Percentiles rank a stretch among this genome's conserved stretches.
Evolutionary conservation across 352 stramenopile genomes (phyloP).

Genomic region (Phytophthora citricola): DNA sequence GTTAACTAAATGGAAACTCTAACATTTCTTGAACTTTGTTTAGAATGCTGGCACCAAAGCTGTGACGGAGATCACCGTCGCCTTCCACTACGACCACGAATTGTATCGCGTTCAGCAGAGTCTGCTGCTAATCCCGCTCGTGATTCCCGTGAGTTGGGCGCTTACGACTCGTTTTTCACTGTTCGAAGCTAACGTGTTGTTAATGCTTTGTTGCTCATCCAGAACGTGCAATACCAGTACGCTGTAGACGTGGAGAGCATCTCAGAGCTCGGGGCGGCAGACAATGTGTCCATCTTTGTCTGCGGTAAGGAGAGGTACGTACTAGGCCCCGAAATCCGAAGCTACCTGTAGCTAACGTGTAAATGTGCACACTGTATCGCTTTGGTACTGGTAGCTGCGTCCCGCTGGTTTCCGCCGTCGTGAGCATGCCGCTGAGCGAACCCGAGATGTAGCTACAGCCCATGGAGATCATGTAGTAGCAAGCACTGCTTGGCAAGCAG

Average conservation of each 20-base stretch:
- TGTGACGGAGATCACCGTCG: slow-evolving; percentile 68
- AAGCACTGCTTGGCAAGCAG: no score
- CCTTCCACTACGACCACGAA: slow-evolving; percentile 82
- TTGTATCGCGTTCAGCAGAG: slow-evolving; percentile 77
- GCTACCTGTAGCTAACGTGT: slow-evolving; percentile 6
- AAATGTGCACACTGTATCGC: background rate
- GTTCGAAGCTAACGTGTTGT: slow-evolving; percentile 5
- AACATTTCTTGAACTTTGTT: background rate
- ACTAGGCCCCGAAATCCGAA: background rate
- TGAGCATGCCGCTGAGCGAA: slow-evolving; percentile 87
- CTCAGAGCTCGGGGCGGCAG: slow-evolving; percentile 67
- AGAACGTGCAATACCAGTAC: slow-evolving; percentile 83
- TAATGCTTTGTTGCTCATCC: slow-evolving; percentile 3
- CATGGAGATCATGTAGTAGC: background rate
- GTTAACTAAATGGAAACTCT: background rate
- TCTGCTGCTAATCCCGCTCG: slow-evolving; percentile 67
- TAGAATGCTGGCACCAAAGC: slow-evolving; percentile 76
- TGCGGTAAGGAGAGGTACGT: slow-evolving; percentile 82
- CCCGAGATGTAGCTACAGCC: slow-evolving; percentile 45
- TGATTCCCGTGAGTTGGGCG: slow-evolving; percentile 63
- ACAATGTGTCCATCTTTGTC: slow-evolving; percentile 84
- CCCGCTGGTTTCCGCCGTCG: slow-evolving; percentile 77
- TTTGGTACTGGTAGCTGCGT: slow-evolving; percentile 53
- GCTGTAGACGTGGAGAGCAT: slow-evolving; percentile 75
- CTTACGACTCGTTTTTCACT: slow-evolving; percentile 4